Evolutionary conservation across 805 yeast species (phyloP).

Genomic region (Cyberlindnera bimundalis): DNA sequence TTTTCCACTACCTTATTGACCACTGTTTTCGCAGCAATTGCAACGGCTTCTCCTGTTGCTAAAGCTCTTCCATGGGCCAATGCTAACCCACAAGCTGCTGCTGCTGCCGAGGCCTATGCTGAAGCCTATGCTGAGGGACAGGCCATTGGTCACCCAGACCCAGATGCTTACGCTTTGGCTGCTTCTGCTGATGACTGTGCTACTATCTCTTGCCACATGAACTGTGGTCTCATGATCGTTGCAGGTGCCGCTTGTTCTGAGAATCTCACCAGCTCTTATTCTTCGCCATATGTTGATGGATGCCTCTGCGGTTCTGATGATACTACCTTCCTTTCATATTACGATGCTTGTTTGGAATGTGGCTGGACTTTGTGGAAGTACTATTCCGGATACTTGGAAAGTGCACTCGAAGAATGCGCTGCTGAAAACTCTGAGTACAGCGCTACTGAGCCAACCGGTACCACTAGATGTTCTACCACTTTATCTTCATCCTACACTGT

Average conservation of each 20-base stretch:
- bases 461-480: constrained; percentile 27
- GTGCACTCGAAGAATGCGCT: constrained; percentile 30
- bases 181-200: constrained; percentile 28
- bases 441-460: constrained; percentile 31
- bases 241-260: constrained; percentile 28
- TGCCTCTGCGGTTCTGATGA: constrained; percentile 22
- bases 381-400: constrained; percentile 27
- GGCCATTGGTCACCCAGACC: constrained; percentile 20
- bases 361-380: constrained; percentile 37
- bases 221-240: constrained; percentile 31
- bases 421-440: constrained; percentile 10
- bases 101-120: constrained; percentile 16
- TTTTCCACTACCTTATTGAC: background rate
- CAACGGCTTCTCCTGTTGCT: constrained; percentile 1
- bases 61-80: constrained; percentile 15
- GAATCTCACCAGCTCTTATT: constrained; percentile 4
- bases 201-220: constrained; percentile 28
- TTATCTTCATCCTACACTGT: constrained; percentile 16
- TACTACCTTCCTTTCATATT: constrained; percentile 19
- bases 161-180: constrained; percentile 27
- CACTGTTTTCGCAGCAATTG: constrained; percentile 3
- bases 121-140: constrained; percentile 15
- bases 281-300: constrained; percentile 13
- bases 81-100: constrained; percentile 12
- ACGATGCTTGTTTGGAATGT: constrained; percentile 32